Base-by-base conservation (phyloP, 2,329 filamentous ascomycete species). In the Ilyonectria mors-panacis region DNA sequence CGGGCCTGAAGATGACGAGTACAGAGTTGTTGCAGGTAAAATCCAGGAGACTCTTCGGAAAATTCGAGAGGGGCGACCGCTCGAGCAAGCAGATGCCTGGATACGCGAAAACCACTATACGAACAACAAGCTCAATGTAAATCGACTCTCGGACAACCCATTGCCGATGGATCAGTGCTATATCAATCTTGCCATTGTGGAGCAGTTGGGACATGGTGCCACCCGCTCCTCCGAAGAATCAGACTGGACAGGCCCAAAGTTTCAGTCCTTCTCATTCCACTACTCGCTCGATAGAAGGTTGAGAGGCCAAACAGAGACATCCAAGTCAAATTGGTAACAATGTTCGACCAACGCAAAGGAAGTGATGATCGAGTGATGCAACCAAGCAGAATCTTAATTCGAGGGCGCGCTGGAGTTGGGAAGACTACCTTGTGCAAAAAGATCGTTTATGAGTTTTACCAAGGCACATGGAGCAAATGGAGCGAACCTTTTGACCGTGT, bases 361-460 rank as follows among this genome's bases (percentile, higher is more conserved):
- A 37, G 17, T 28, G 53, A 75, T 33, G 71, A 68, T 39, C 12
- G 9, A 1, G 35, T 13, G 17, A 68, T 66, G 4, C 15, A 44
- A 17, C 77, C 79, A 45, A 75, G 74, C 67, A 70, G 79, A 50
- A 78, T 83, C 23, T 63, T 81, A 45, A 82, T 83, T 53, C 73
- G 74, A 35, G 81, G 80, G 37, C 75, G 74, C 8, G 78, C 81
- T 0, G 81, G 81, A 45, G 76, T 82, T 1, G 81, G 81, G 3
- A 84, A 83, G 73, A 81, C 80, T 7, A 83, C 81, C 1, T 66
- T 83, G 19, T 83, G 80, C 73, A 83, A 83, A 63, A 83, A 82
- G 71, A 80, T 82, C 8, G 75, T 83, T 35, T 59, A 81, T 59
- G 77, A 80, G 12, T 82, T 80, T 69, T 56, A 53, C 5, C 35